Evolutionary conservation across 805 yeast species (phyloP).

Genomic region (Starmerella vaccinii): DNA sequence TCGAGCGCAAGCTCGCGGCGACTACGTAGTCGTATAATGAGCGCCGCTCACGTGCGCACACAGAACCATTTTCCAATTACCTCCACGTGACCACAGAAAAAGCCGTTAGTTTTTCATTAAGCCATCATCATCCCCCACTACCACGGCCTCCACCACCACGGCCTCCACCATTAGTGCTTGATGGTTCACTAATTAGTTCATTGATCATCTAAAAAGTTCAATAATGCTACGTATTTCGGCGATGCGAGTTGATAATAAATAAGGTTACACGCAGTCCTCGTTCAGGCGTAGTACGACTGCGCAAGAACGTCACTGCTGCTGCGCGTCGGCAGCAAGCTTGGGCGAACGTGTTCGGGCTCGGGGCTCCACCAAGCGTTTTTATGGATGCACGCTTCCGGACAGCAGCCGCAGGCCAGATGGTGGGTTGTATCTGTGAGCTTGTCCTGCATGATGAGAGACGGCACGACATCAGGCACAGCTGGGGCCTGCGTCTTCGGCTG

Average conservation of each 20-base stretch:
- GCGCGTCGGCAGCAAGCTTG: constrained; percentile 21
- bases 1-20: too few relatives aligned
- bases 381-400: constrained; percentile 34
- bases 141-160: too few relatives aligned
- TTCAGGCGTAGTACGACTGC: constrained; percentile 14
- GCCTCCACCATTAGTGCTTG: too few relatives aligned
- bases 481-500: constrained; percentile 21
- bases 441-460: constrained; percentile 50
- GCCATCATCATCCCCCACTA: too few relatives aligned
- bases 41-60: too few relatives aligned
- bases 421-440: constrained; percentile 42
- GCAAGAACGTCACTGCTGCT: constrained; percentile 21
- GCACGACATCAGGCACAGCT: constrained; percentile 43
- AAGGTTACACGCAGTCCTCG: neutral
- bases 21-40: too few relatives aligned
- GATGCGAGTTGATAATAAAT: constrained; percentile 2
- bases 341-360: constrained; percentile 22
- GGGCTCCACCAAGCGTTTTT: constrained; percentile 34
- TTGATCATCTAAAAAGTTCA: neutral
- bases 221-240: neutral
- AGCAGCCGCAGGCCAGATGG: constrained; percentile 36
- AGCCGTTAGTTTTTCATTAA: too few relatives aligned
- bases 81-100: too few relatives aligned
- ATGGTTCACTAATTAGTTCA: too few relatives aligned
- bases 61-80: too few relatives aligned